Conservation (phyloP, 345 rosid species). For the Salix brachista region DNA sequence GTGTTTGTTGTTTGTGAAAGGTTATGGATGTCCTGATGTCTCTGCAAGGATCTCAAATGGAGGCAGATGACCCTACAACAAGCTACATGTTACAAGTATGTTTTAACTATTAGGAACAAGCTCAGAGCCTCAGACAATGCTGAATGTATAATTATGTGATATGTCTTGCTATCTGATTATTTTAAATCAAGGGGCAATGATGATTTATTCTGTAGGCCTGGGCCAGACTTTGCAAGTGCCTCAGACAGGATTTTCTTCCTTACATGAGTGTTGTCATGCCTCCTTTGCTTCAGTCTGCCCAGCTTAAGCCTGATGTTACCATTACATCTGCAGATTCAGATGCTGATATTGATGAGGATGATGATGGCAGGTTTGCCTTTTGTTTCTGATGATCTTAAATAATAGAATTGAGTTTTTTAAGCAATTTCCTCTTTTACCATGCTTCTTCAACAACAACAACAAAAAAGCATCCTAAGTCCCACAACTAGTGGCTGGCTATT, state of each 20-base stretch:
- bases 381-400: not conserved
- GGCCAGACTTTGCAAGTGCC: constrained; percentile 98
- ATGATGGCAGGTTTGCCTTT: constrained; percentile 76
- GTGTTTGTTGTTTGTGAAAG: constrained; percentile 26
- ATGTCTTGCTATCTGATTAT: not conserved
- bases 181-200: not conserved
- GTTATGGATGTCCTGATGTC: constrained; percentile 99
- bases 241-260: constrained; percentile 96
- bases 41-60: constrained; percentile 89
- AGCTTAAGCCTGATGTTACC: constrained; percentile 95
- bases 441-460: too few species aligned
- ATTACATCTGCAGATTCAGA: constrained; percentile 95
- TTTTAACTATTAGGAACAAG: not conserved
- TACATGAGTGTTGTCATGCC: constrained; percentile 98
- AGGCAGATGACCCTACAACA: constrained; percentile 95
- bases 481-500: not conserved
- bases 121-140: not conserved
- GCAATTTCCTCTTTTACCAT: not conserved
- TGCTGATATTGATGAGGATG: constrained; percentile 78
- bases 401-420: not conserved
- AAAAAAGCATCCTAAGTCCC: not conserved
- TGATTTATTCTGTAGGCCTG: constrained; percentile 57
- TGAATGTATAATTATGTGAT: not conserved
- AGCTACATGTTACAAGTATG: constrained; percentile 95
- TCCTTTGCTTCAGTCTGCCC: constrained; percentile 90